Evolutionary conservation across 1,139 yeast species (phyloP).

Genomic region (Kodamaea derodonti): DNA sequence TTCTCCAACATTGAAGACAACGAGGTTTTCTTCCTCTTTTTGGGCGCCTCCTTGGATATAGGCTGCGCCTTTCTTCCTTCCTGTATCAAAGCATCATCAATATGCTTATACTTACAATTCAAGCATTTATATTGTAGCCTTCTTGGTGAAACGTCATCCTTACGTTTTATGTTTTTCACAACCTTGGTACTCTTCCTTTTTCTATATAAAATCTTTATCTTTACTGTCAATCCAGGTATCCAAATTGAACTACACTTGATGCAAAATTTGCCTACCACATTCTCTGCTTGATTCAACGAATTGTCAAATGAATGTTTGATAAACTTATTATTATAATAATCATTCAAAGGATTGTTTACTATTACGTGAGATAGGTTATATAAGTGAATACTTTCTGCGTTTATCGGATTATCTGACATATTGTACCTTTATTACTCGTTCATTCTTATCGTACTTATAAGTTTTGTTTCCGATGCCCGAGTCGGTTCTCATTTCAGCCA

Average conservation of each 20-base stretch:
- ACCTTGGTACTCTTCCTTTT: constrained; percentile 9
- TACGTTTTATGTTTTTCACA: constrained; percentile 1
- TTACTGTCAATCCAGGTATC: constrained; percentile 44
- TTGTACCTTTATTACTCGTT: background rate
- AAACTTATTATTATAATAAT: constrained; percentile 23
- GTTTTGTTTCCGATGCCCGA: background rate
- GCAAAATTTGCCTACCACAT: constrained; percentile 34
- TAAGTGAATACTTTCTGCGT: constrained; percentile 20
- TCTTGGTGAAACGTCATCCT: constrained; percentile 11
- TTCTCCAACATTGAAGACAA: constrained; percentile 36
- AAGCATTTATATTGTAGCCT: constrained; percentile 26
- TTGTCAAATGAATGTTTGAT: constrained; percentile 20
- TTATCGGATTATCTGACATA: constrained; percentile 6
- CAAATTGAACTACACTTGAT: constrained; percentile 40
- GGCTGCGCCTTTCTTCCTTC: background rate
- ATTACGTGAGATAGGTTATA: constrained; percentile 28
- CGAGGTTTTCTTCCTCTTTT: constrained; percentile 28
- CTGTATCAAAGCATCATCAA: constrained; percentile 11
- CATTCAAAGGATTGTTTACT: constrained; percentile 25
- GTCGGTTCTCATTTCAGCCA: constrained; percentile 7
- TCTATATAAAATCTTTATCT: constrained; percentile 21
- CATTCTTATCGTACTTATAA: no score
- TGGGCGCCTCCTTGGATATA: constrained; percentile 13
- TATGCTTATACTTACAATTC: constrained; percentile 19
- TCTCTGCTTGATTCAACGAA: constrained; percentile 25